Conservation (phyloP, 2,329 filamentous ascomycete genomes). For the Capronia americana region DNA sequence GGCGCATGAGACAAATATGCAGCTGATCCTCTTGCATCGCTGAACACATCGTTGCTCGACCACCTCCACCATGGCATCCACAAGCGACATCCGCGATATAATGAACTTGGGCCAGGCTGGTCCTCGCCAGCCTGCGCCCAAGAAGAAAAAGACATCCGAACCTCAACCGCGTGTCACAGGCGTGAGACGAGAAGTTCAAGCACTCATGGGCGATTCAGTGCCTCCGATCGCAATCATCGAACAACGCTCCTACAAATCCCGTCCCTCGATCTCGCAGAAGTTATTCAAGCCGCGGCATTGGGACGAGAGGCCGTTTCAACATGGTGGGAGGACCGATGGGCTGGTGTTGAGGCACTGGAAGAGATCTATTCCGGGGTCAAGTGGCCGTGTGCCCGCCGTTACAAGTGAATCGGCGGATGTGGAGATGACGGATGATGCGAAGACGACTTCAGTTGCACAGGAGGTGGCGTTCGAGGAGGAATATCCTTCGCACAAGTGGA, state of each 20-base stretch:
- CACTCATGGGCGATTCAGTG: slow-evolving; percentile 57
- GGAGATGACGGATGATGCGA: slow-evolving; percentile 39
- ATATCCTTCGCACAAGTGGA: slow-evolving; percentile 81
- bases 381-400: slow-evolving; percentile 30
- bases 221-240: slow-evolving; percentile 60
- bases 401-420: slow-evolving; percentile 43
- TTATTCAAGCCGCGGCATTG: slow-evolving; percentile 39
- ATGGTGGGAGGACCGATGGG: slow-evolving; percentile 75
- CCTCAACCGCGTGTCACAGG: slow-evolving; percentile 52
- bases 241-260: slow-evolving; percentile 56
- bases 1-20: neutral
- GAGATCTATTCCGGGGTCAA: slow-evolving; percentile 58
- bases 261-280: slow-evolving; percentile 39
- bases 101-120: slow-evolving; percentile 76
- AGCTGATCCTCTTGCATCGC: neutral
- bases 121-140: slow-evolving; percentile 59
- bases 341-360: slow-evolving; percentile 83
- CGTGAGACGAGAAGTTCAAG: slow-evolving; percentile 58
- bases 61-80: slow-evolving; percentile 62
- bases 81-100: slow-evolving; percentile 85
- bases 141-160: slow-evolving; percentile 76
- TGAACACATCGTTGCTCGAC: neutral
- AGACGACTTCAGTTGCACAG: slow-evolving; percentile 42
- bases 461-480: slow-evolving; percentile 50
- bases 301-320: slow-evolving; percentile 66